These are phyloP conservation scores for Penicillium subrubescens DNA, from an alignment of 495 filamentous ascomycete species.

Conservation along the genomic window DNA sequence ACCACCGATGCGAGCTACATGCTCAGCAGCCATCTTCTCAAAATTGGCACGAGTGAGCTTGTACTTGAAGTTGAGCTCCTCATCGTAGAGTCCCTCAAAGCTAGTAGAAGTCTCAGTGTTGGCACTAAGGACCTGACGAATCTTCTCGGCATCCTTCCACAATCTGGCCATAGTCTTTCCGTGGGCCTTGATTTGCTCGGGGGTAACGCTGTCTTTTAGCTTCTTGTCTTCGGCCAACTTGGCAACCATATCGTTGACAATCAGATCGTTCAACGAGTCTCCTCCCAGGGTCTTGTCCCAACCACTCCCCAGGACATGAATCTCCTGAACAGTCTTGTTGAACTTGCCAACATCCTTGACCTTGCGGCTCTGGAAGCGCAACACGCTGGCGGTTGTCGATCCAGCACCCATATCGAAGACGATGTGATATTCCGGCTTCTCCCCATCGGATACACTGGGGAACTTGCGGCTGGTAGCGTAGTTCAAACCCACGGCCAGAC, in stretches of 20 bases:
- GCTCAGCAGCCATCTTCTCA: conserved; percentile 73
- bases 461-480: conserved; percentile 92
- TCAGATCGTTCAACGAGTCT: conserved; percentile 82
- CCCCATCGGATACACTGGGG: conserved; percentile 77
- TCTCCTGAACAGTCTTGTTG: conserved; percentile 97
- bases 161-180: conserved; percentile 86
- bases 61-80: conserved; percentile 91
- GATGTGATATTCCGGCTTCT: conserved; percentile 88
- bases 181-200: conserved; percentile 65
- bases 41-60: conserved; percentile 82
- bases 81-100: conserved; percentile 82
- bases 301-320: conserved; percentile 79
- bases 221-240: conserved; percentile 72
- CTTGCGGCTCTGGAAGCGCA: conserved; percentile 83
- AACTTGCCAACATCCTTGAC: conserved; percentile 91
- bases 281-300: conserved; percentile 92
- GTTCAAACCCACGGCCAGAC: conserved; percentile 88
- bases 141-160: conserved; percentile 85
- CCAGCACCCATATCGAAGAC: conserved; percentile 98
- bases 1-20: conserved; percentile 65
- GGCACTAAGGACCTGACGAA: conserved; percentile 89
- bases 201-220: conserved; percentile 67
- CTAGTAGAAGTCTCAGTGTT: conserved; percentile 78
- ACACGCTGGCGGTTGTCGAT: conserved; percentile 90
- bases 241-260: conserved; percentile 83